Percentiles rank a stretch among this genome's conserved stretches.
These are phyloP conservation scores for Penicillium paxilli DNA, from an alignment of 495 filamentous ascomycete genomes.

Conservation along the genomic window DNA sequence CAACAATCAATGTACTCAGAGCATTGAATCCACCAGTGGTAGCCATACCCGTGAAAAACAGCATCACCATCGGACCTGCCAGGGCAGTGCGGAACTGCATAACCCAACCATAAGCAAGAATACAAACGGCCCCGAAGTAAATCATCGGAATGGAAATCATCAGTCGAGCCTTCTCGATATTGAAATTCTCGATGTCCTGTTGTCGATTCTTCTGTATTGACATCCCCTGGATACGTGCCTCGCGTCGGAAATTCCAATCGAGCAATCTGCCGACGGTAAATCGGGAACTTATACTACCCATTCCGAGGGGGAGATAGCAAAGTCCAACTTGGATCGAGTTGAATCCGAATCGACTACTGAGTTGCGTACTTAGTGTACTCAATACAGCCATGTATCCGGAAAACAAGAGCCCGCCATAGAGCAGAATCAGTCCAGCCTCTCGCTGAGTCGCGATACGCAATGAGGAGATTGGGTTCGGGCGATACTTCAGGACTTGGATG, in stretches of 20 bases:
- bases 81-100: slow-evolving; percentile 36
- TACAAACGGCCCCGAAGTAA: slow-evolving; percentile 22
- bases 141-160: slow-evolving; percentile 36
- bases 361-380: slow-evolving; percentile 32
- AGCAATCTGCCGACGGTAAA: slow-evolving; percentile 37
- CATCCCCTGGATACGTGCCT: slow-evolving; percentile 29
- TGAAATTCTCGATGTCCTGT: slow-evolving; percentile 38
- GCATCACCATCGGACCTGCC: slow-evolving; percentile 36
- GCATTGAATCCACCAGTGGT: slow-evolving; percentile 29
- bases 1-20: slow-evolving; percentile 44
- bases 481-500: slow-evolving; percentile 14
- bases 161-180: slow-evolving; percentile 39
- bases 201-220: slow-evolving; percentile 38
- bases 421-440: slow-evolving; percentile 35
- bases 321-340: slow-evolving; percentile 45
- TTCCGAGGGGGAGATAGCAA: slow-evolving; percentile 45
- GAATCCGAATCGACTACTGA: slow-evolving; percentile 38
- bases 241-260: slow-evolving; percentile 44
- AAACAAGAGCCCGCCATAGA: slow-evolving; percentile 30
- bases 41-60: slow-evolving; percentile 42
- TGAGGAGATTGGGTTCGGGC: slow-evolving; percentile 26
- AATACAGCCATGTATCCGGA: slow-evolving; percentile 25
- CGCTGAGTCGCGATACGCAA: slow-evolving; percentile 39
- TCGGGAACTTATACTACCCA: slow-evolving; percentile 36
- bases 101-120: slow-evolving; percentile 51